phyloP scores from a whole-genome alignment of 306 rosid species.

The Astragalus membranaceus region DNA sequence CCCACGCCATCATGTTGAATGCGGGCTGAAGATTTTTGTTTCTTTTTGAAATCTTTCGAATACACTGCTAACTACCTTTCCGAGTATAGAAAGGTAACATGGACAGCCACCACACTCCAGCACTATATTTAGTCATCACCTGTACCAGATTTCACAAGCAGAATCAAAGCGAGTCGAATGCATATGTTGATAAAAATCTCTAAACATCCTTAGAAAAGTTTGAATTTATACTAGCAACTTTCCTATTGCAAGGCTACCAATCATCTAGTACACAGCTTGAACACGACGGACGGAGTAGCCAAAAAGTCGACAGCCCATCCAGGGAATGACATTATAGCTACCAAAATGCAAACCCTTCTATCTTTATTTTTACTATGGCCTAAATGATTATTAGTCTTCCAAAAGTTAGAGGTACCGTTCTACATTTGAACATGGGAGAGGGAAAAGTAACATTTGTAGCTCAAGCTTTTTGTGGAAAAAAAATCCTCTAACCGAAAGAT shows the following conservation, averaged over 20 bases:
- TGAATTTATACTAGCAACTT: background rate
- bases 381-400: background rate
- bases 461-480: background rate
- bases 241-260: background rate
- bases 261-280: slow-evolving; percentile 1
- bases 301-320: background rate
- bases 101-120: background rate
- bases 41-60: slow-evolving; percentile 8
- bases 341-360: background rate
- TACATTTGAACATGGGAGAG: background rate
- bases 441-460: background rate
- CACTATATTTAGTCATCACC: slow-evolving; percentile 25
- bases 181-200: background rate
- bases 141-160: slow-evolving; percentile 30
- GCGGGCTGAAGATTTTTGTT: slow-evolving; percentile 4
- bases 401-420: background rate
- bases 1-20: slow-evolving; percentile 19
- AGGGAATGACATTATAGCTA: background rate
- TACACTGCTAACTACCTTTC: slow-evolving; percentile 15
- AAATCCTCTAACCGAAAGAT: background rate
- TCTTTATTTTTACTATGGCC: background rate
- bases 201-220: background rate
- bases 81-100: background rate
- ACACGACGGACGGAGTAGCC: background rate
- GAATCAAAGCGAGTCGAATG: background rate